phyloP scores from a whole-genome alignment of 108 stramenopile genomes.

The Nannochloropsis salina region DNA sequence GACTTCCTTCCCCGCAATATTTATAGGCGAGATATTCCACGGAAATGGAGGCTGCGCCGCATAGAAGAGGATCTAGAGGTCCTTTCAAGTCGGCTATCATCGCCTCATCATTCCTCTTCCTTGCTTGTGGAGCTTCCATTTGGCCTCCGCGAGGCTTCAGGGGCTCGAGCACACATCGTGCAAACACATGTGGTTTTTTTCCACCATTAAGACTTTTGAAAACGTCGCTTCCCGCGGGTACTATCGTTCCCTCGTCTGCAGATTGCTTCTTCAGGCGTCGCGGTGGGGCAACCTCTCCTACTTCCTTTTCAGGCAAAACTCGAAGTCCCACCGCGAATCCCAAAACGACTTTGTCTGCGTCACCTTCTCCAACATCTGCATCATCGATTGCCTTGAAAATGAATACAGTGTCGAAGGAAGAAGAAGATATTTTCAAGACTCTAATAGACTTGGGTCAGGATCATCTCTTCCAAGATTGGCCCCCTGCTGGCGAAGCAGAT shows the following conservation, averaged over 20 bases:
- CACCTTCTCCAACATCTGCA: background rate
- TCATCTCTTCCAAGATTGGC: slow-evolving; percentile 84
- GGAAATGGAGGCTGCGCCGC: too few relatives aligned
- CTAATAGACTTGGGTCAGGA: slow-evolving; percentile 47
- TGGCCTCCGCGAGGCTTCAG: too few relatives aligned
- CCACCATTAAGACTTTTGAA: background rate
- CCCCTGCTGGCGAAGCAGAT: slow-evolving; percentile 66
- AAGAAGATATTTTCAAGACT: background rate
- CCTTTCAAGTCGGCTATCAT: too few relatives aligned
- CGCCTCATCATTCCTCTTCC: too few relatives aligned
- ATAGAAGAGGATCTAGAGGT: too few relatives aligned
- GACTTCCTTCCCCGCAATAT: too few relatives aligned
- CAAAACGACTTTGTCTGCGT: background rate
- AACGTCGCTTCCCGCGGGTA: background rate
- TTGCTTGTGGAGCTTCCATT: too few relatives aligned
- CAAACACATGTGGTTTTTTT: background rate
- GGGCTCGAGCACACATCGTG: too few relatives aligned
- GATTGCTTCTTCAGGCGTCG: background rate
- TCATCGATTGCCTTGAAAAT: background rate
- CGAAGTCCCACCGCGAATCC: background rate
- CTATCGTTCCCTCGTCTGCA: background rate
- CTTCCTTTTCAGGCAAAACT: background rate
- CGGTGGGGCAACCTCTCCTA: background rate
- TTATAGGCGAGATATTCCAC: too few relatives aligned
- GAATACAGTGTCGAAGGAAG: background rate